Evolutionary conservation across 2,329 filamentous ascomycete genomes (phyloP), one percentile per base, ranked within the genome.

Genomic region (Anthostomella pinea): DNA sequence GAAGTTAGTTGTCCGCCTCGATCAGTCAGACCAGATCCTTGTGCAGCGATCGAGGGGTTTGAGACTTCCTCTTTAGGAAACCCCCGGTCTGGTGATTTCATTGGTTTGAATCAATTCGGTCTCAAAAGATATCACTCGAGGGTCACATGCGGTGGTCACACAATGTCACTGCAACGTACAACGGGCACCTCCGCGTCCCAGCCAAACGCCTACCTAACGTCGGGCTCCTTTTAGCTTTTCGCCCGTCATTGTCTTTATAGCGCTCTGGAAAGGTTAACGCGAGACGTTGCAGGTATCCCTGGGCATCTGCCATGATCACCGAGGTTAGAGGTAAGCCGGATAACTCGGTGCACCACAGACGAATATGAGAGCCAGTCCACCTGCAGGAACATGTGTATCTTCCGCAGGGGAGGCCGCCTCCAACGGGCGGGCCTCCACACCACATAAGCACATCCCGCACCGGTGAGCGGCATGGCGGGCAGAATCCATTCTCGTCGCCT

Each of bases 31-130:
- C 15, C 24, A 13, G 15, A 26, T n/a, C 24, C 11, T 26, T 10
- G 11, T 11, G 24, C 15, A 26, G 24, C 24, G 17, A 31, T 31
- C 19, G 15, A 9, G 5, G 19, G 15, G 10, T 27, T 17, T n/a
- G 19, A 38, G 37, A 39, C 38, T 49, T 45, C 44, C 46, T 39
- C 15, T 45, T 41, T 49, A 41, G 44, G 46, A 43, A 43, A 36
- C 24, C 17, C 33, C 35, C 33, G 30, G 6, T 32, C 31, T 20
- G 34, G 17, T 15, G 17, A 23, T 38, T 24, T 45, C 36, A 47
- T 47, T 43, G 41, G 46, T 20, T 33, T 38, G 16, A 36, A 35
- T 26, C 22, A 30, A 36, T 27, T 38, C 44, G 41, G 39, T 33
- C n/a, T 25, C 30, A 14, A 20, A 30, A 20, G 28, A 30, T 7